Evolutionary conservation across 2,329 filamentous ascomycete species (phyloP).

Genomic region (Penicillium griseofulvum): DNA sequence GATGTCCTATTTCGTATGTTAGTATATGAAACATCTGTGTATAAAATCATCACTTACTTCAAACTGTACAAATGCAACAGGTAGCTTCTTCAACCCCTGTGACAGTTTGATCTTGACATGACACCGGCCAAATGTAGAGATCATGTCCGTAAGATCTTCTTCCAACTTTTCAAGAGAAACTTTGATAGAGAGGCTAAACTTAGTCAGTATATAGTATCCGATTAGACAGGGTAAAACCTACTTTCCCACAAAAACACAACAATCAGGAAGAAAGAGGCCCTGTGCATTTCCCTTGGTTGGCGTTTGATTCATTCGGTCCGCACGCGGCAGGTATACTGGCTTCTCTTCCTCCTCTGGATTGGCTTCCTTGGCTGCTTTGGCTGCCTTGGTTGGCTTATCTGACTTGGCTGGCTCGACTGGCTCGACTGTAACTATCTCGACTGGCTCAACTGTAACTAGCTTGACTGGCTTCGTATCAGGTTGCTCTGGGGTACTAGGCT

Average conservation of each 20-base stretch:
- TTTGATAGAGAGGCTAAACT: constrained; percentile 28
- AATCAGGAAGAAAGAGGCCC: constrained; percentile 36
- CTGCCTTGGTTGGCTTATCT: background rate
- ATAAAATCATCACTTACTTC: constrained; percentile 25
- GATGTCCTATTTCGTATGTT: background rate
- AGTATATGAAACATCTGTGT: background rate
- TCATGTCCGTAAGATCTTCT: constrained; percentile 28
- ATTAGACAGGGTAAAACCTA: constrained; percentile 19
- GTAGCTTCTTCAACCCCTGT: constrained; percentile 30
- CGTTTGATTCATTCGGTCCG: constrained; percentile 28
- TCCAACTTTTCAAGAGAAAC: constrained; percentile 28
- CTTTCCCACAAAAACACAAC: constrained; percentile 43
- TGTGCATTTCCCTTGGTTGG: constrained; percentile 36
- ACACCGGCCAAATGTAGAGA: constrained; percentile 34
- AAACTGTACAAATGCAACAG: constrained; percentile 41
- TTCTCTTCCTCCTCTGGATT: constrained; percentile 4
- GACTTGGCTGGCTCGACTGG: background rate
- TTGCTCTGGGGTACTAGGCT: constrained; percentile 6
- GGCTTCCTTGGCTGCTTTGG: background rate
- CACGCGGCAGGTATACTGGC: constrained; percentile 13
- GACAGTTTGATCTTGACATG: constrained; percentile 36
- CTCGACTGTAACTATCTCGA: background rate
- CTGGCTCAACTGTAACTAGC: too few species aligned
- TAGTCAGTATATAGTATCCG: constrained; percentile 6
- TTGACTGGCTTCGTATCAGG: background rate